A percentile compares a stretch with the other conserved stretches of the same genome.
Conservation (phyloP, 805 yeast species). For the Metschnikowia amazonensis region DNA sequence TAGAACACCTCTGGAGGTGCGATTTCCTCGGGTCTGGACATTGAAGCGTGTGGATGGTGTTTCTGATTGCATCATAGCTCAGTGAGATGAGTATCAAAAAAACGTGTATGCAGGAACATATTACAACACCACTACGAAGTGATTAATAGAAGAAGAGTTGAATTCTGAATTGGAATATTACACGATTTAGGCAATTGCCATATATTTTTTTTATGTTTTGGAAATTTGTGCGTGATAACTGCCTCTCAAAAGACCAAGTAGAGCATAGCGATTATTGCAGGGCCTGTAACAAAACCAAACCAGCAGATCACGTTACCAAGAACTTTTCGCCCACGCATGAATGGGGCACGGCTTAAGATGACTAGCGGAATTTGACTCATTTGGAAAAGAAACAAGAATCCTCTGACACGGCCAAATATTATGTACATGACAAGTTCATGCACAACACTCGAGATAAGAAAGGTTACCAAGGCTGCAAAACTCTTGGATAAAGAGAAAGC, state of each 20-base stretch:
- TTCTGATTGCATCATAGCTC: not conserved
- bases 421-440: slow-evolving; percentile 94
- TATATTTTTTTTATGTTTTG: too few relatives aligned
- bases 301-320: slow-evolving; percentile 84
- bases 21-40: slow-evolving; percentile 95
- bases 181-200: not conserved
- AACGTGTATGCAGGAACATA: not conserved
- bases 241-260: slow-evolving; percentile 50
- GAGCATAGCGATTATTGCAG: slow-evolving; percentile 79
- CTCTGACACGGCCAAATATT: slow-evolving; percentile 73
- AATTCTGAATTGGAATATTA: not conserved
- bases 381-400: slow-evolving; percentile 75
- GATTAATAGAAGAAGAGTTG: not conserved
- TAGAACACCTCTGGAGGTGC: slow-evolving; percentile 97
- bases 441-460: slow-evolving; percentile 71
- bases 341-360: slow-evolving; percentile 54
- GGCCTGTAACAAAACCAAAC: slow-evolving; percentile 88
- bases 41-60: slow-evolving; percentile 21
- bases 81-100: slow-evolving; percentile 6
- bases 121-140: not conserved
- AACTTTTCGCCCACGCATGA: slow-evolving; percentile 50
- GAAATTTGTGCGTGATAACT: too few relatives aligned
- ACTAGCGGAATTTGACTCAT: slow-evolving; percentile 86
- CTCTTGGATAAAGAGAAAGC: slow-evolving; percentile 61
- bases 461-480: slow-evolving; percentile 74